Base-by-base conservation (phyloP, 2,329 filamentous ascomycete genomes). In the Pseudogymnoascus sp. region DNA sequence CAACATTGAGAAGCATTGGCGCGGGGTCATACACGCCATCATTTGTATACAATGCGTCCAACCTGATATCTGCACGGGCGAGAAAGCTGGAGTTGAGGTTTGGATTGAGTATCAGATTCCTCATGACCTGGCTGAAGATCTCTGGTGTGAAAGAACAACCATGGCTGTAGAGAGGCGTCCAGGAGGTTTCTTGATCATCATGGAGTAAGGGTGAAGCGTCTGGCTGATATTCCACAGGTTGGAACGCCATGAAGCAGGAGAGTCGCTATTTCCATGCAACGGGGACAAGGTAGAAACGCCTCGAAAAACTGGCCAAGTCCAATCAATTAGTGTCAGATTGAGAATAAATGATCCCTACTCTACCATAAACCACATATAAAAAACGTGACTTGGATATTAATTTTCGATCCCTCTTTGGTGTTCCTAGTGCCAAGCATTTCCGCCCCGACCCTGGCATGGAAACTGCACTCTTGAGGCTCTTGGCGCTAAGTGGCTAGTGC, bases 31-130 rank as follows among this genome's bases (percentile, higher is more conserved):
- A 66, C 18, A 71, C 68, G 4, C 69, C 63, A 1, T 69, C 68
- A 22, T 73, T 71, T 37, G 72, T 67, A 66, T 66, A 71, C 58
- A 64, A 63, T 37, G 74, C 76, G 65, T 86, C 81, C 62, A 83
- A 80, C 25, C 89, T 78, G 25, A 93, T 85, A 68, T 94, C 89
- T 53, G 89, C 90, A 30, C 90, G 83, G 68, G 91, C 90, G 1
- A 94, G 78, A 80, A 88, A 89, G 14, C 81, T 85, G 0, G 88
- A 89, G 65, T 90, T 91, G 73, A 91, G 78, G 66, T 94, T 93
- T 0, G 90, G 90, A 68, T 93, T 92, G 66, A 81, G 82, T 65
- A 93, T 82, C 61, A 92, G 77, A 68, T 92, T 90, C 67, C 84
- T 75, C 84, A 91, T 89, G 58, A 89, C 85, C 39, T 79, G 73